Evolutionary conservation across 140 eudicot genomes (phyloP), one percentile per base, ranked within the genome.

Genomic region (Flaveria floridana): DNA sequence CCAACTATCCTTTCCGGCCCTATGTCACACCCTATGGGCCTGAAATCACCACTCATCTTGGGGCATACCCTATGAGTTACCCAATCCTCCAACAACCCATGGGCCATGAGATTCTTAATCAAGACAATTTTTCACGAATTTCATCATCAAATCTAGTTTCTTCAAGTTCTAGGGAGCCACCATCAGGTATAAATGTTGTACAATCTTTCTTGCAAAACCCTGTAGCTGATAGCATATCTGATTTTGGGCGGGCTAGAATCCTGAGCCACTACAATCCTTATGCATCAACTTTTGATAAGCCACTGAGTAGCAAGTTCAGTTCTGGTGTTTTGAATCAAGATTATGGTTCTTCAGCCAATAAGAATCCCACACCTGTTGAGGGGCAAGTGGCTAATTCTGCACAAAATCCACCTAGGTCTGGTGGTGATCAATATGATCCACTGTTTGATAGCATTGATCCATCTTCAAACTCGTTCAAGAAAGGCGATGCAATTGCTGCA

Each of bases 361-460:
- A 74, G 76, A 82, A 76, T 72, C 79, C 75, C 62, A 75, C 46
- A 69, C 78, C 82, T 64, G 84, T 23, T 10, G 85, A 84, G 58
- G 87, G 75, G 68, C 81, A 75, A 74, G 78, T 52, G 15, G 50
- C 42, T 68, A 73, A 82, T 42, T 70, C 63, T 74, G 71, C 85
- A 69, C 78, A 57, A 26, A 71, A 66, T 42, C 53, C 73, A 42
- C 86, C 70, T 30, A 65, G 50, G 64, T 76, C 95, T n/a, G 82
- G 75, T 26, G 84, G 86, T 71, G 89, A 86, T 69, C 96, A 91
- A 71, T 93, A 93, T 82, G 99, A 93, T 81, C 99, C 99, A 48
- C 79, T 89, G 52, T 86, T 74, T 71, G 98, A 93, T 81, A 89
- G 96, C 84, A 78, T 93, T 58, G 97, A 93, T 53, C 97, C 89